Conservation (phyloP, 83 land plant species). For the Thuja plicata region DNA sequence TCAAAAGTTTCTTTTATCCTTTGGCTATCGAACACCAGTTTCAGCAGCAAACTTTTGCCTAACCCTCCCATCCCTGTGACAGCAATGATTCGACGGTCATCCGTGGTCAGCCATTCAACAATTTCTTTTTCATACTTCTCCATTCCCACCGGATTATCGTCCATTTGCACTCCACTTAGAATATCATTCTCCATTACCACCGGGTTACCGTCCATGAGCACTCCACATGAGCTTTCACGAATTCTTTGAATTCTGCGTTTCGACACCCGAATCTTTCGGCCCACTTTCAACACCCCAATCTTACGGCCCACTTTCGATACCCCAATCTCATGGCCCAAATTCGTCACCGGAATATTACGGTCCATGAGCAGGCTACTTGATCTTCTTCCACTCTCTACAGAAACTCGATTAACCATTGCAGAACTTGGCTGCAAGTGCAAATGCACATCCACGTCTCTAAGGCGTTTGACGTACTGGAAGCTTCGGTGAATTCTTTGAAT, state of each 20-base stretch:
- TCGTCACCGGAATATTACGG: too few species aligned
- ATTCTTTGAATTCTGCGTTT: too few species aligned
- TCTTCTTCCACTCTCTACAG: not conserved
- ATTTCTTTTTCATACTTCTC: not conserved
- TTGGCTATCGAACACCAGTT: not conserved
- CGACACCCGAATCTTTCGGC: too few species aligned
- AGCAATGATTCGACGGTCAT: not conserved
- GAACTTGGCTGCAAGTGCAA: not conserved
- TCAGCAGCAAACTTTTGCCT: not conserved
- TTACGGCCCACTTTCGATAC: too few species aligned
- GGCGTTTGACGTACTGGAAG: not conserved
- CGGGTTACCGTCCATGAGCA: too few species aligned
- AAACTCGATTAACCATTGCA: not conserved
- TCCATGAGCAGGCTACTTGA: too few species aligned
- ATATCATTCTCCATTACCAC: too few species aligned
- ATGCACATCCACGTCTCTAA: not conserved
- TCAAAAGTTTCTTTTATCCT: not conserved
- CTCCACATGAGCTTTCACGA: too few species aligned
- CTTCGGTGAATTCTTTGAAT: not conserved
- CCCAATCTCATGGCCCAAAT: too few species aligned
- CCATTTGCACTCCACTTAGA: not conserved
- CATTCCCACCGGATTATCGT: not conserved
- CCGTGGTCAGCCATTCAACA: not conserved
- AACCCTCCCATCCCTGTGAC: not conserved
- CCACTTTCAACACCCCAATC: too few species aligned